phyloP scores from a whole-genome alignment of 2,329 filamentous ascomycete genomes.

The Hortaea werneckii region DNA sequence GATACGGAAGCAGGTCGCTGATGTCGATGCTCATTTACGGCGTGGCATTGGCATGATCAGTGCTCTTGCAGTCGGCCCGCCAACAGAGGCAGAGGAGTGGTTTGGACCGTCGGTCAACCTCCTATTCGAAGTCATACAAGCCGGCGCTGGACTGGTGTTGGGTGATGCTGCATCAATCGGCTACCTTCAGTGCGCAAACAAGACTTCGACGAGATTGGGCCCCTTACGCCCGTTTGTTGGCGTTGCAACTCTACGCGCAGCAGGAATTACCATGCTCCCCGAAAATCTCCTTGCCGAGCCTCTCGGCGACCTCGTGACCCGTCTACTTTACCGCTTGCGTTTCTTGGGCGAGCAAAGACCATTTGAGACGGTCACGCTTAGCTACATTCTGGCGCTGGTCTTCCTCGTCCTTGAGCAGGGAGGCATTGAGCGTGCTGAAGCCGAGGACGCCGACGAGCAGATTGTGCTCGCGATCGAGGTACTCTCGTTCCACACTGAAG shows the following conservation, averaged over 20 bases:
- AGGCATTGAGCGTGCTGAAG: conserved; percentile 56
- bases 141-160: conserved; percentile 70
- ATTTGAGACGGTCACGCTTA: conserved; percentile 77
- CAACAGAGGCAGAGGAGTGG: conserved; percentile 82
- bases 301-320: conserved; percentile 70
- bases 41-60: conserved; percentile 80
- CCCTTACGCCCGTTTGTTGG: conserved; percentile 73
- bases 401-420: conserved; percentile 69
- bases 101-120: conserved; percentile 70
- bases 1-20: conserved; percentile 63
- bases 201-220: conserved; percentile 64
- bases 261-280: conserved; percentile 62
- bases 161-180: conserved; percentile 68
- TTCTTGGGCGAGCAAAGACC: conserved; percentile 90
- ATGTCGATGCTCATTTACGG: conserved; percentile 59
- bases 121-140: conserved; percentile 64
- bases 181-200: conserved; percentile 70
- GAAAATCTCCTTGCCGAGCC: conserved; percentile 66
- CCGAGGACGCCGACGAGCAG: conserved; percentile 80
- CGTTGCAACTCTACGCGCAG: conserved; percentile 70
- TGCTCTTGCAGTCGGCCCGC: conserved; percentile 72
- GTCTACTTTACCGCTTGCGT: conserved; percentile 80
- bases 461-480: conserved; percentile 82
- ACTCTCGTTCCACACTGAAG: conserved; percentile 75
- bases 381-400: conserved; percentile 75